Evolutionary conservation across 768 basidiomycete species (phyloP), one percentile per base, ranked within the genome.

Genomic region (Rhodotorula diobovata): DNA sequence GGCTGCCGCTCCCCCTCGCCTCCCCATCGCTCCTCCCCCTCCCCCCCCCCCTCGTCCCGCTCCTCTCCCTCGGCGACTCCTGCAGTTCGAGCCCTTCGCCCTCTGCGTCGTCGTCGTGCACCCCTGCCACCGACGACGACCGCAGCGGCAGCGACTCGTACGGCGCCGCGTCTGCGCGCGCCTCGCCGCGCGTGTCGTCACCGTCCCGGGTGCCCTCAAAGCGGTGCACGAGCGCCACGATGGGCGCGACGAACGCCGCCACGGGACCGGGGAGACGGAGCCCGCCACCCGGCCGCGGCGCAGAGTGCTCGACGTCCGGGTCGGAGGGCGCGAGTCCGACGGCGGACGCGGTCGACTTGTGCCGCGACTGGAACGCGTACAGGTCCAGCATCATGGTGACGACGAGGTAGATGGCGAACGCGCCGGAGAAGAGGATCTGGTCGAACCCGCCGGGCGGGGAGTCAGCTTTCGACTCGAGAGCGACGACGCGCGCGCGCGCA

Each of bases 351-450:
- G n/a, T 48, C 23, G 25, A 12, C 28, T 51, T 41, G 11, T 20
- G 16, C 21, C 20, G 5, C 18, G 30, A 39, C 20, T 39, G 51
- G 46, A 43, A 21, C 34, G 63, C 65, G 54, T 89, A 91, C 2
- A 91, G 81, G 73, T 88, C 84, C 75, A 92, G 83, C 61, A 94
- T 84, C 77, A 85, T 84, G 35, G 88, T 82, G 61, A 89, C 86
- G 76, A 89, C 84, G 12, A 88, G 83, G 80, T 94, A 93, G 37
- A 93, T 77, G 50, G 90, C 70, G 83, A 94, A 93, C 0, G 90
- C 86, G 57, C 89, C 83, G 77, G 88, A 89, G 70, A 87, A 88
- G 84, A 92, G 88, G 78, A 90, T 88, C 28, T 93, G 53, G n/a
- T n/a, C n/a, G n/a, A n/a, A n/a, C n/a, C n/a, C n/a, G n/a, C n/a